These are phyloP conservation scores for Trebouxia sp. DNA, from an alignment of 139 green algal genomes.

Conservation along the genomic window DNA sequence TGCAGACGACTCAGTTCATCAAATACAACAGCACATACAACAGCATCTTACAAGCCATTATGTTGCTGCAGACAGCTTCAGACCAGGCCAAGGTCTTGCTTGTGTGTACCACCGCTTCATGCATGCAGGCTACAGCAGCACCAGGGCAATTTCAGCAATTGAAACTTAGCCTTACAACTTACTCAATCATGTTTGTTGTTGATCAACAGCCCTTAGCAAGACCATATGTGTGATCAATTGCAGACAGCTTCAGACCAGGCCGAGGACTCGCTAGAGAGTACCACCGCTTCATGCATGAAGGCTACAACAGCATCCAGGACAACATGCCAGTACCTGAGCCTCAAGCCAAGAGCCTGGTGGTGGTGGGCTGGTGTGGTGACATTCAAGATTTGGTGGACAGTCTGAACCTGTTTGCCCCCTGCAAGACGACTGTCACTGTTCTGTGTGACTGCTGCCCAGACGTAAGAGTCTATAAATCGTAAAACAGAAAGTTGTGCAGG, in stretches of 20 bases:
- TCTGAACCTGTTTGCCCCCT: constrained; percentile 36
- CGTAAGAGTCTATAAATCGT: not conserved
- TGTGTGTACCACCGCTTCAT: not conserved
- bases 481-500: not conserved
- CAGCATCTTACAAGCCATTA: not conserved
- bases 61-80: not conserved
- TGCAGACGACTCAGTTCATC: not conserved
- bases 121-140: constrained; percentile 29
- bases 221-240: too few relatives aligned
- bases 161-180: too few relatives aligned
- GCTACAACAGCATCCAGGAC: constrained; percentile 28
- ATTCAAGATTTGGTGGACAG: constrained; percentile 2
- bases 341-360: constrained; percentile 29
- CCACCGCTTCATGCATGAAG: not conserved
- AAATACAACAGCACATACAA: too few relatives aligned
- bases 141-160: too few relatives aligned
- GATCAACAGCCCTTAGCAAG: too few relatives aligned
- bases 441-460: constrained; percentile 28
- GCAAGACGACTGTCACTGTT: constrained; percentile 32
- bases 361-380: constrained; percentile 38
- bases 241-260: not conserved
- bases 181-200: too few relatives aligned
- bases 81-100: not conserved
- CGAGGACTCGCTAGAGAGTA: constrained; percentile 5
- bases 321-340: not conserved